Conservation (phyloP, 495 filamentous ascomycete species). For the Aspergillus affinis region DNA sequence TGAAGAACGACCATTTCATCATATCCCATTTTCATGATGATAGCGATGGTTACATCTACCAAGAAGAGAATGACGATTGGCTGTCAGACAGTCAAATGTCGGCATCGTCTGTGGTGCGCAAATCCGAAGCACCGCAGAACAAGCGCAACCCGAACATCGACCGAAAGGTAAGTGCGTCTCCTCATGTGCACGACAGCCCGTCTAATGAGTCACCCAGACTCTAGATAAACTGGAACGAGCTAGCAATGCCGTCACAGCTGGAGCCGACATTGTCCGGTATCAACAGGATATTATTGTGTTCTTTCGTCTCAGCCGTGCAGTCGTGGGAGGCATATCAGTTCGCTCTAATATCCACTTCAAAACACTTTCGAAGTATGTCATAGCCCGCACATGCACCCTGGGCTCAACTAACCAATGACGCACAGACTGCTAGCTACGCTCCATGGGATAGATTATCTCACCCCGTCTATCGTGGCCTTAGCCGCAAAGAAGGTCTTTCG, state of each 20-base stretch:
- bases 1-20: constrained; percentile 78
- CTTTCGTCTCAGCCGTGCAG: constrained; percentile 80
- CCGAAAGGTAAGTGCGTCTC: constrained; percentile 21
- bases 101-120: constrained; percentile 47
- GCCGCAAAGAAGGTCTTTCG: constrained; percentile 87
- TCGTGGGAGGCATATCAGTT: constrained; percentile 73
- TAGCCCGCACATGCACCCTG: not conserved
- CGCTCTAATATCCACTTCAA: constrained; percentile 75
- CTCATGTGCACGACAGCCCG: not conserved
- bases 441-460: constrained; percentile 77
- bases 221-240: constrained; percentile 41
- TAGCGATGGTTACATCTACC: constrained; percentile 67
- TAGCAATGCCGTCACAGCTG: constrained; percentile 44
- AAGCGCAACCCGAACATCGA: constrained; percentile 23
- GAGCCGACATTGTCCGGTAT: constrained; percentile 73
- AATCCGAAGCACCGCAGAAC: constrained; percentile 15
- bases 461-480: constrained; percentile 78
- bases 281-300: constrained; percentile 83
- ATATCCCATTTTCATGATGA: constrained; percentile 83
- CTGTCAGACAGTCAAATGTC: constrained; percentile 47
- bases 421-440: constrained; percentile 67
- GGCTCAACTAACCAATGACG: constrained; percentile 2
- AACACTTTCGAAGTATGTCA: constrained; percentile 57
- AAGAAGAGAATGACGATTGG: constrained; percentile 59
- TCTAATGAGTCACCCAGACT: constrained; percentile 12